Evolutionary conservation across 73 alveolate genomes (phyloP).

Genomic region (Paramecium primaurelia): DNA sequence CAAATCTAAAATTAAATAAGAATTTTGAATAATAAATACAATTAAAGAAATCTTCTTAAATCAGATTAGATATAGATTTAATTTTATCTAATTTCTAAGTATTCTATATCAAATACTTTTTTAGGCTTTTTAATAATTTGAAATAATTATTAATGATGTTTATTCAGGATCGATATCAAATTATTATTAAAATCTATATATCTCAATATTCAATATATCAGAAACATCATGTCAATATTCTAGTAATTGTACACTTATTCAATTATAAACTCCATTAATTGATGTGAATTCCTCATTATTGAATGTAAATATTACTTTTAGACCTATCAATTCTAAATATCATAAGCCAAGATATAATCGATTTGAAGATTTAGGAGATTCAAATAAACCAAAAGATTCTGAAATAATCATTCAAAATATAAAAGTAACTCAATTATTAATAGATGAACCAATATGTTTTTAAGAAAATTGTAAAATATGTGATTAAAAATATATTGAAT

Average conservation of each 20-base stretch:
- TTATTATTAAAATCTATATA: background rate
- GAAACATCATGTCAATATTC: background rate
- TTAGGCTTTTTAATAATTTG: background rate
- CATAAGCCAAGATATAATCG: background rate
- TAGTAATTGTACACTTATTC: background rate
- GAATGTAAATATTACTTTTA: background rate
- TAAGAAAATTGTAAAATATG: background rate
- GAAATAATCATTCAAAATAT: background rate
- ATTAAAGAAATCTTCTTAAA: background rate
- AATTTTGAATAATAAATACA: background rate
- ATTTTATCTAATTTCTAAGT: background rate
- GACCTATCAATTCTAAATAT: background rate
- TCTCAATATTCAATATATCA: background rate
- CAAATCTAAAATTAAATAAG: background rate
- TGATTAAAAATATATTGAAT: background rate
- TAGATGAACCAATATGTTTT: background rate
- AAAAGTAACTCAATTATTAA: background rate
- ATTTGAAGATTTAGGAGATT: background rate
- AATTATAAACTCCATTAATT: background rate
- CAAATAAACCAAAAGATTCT: background rate
- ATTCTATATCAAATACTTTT: background rate
- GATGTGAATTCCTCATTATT: background rate
- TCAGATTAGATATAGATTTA: background rate
- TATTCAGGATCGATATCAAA: background rate
- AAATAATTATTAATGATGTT: background rate